Evolutionary conservation across 139 green algal species (phyloP), one percentile per base, ranked within the genome.

Genomic region (Eudorina sp.): DNA sequence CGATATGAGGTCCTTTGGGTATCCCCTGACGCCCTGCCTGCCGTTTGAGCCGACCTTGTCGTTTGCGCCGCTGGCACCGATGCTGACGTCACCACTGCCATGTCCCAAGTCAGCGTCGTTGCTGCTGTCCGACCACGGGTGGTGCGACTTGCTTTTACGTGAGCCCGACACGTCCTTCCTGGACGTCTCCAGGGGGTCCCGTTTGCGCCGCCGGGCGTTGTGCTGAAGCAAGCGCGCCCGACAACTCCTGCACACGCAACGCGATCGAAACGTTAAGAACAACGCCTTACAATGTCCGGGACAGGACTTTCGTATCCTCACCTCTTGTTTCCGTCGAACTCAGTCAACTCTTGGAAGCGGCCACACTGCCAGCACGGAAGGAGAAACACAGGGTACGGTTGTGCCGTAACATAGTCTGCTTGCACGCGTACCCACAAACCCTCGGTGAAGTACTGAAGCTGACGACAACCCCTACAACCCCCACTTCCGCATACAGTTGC

Each of bases 321-420:
- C 86, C 86, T 86, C 53, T 90, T 90, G 48, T 83, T 84, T 25
- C 86, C 86, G 41, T 90, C 86, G 45, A 90, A 90, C 53, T 90
- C 86, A 3, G 18, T 34, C 4, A 87, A 51, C 29, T 66, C 64
- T 2, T 90, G 86, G 34, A 90, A 90, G 29, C 77, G 75, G 18
- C 75, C 77, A 46, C 86, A 90, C 36, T 90, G 86, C 78, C 36
- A 45, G 29, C 53, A 68, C 21, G n/a, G 66, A 3, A 53, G 25
- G 45, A 51, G 51, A 6, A 84, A 70, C 18, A 53, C 62, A 72
- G 7, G 55, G 8, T 23, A 23, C 27, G 23, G 8, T 23, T 25
- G 29, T 27, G 55, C 23, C 55, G 4, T 27, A 25, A 11, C 29
- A 23, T 34, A 25, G 23, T 66, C 7, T 66, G 29, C 4, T 66